These are phyloP conservation scores for Magnaporthales sp. DNA, from an alignment of 2,329 filamentous ascomycete genomes.

Conservation along the genomic window DNA sequence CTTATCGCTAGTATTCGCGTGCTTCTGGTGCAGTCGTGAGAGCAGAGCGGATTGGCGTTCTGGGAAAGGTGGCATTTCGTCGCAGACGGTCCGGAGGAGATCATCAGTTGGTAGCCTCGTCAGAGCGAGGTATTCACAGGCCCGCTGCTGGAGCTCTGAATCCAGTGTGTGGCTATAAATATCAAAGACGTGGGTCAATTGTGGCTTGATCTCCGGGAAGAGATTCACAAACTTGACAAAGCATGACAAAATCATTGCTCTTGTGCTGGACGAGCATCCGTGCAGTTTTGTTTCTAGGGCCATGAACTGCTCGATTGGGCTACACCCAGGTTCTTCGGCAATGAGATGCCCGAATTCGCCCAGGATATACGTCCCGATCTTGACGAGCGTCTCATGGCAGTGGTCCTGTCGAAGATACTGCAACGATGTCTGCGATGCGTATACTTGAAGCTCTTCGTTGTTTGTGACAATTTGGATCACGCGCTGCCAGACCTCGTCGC, in stretches of 20 bases:
- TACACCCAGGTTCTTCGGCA: constrained; percentile 84
- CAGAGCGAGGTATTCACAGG: constrained; percentile 87
- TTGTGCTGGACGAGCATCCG: constrained; percentile 78
- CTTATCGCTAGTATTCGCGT: constrained; percentile 86
- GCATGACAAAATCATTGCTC: constrained; percentile 88
- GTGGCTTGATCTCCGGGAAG: constrained; percentile 96
- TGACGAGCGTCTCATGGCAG: constrained; percentile 94
- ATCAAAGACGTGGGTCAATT: constrained; percentile 82
- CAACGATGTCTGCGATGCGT: constrained; percentile 87
- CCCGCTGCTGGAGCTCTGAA: constrained; percentile 89
- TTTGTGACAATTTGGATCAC: constrained; percentile 99
- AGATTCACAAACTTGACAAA: constrained; percentile 98
- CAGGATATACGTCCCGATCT: constrained; percentile 92
- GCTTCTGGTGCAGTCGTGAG: constrained; percentile 89
- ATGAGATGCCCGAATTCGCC: constrained; percentile 97
- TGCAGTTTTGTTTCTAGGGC: constrained; percentile 85
- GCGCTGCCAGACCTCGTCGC: constrained; percentile 97
- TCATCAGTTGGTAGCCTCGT: constrained; percentile 84
- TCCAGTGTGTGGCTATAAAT: constrained; percentile 92
- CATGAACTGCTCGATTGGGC: constrained; percentile 94
- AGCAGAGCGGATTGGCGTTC: constrained; percentile 87
- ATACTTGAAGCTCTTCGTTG: constrained; percentile 95
- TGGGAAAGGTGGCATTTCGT: constrained; percentile 98
- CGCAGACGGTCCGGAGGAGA: constrained; percentile 83
- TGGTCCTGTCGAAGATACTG: constrained; percentile 88